Evolutionary conservation across 1,139 yeast genomes (phyloP).

Genomic region (Suhomyces guaymorum): DNA sequence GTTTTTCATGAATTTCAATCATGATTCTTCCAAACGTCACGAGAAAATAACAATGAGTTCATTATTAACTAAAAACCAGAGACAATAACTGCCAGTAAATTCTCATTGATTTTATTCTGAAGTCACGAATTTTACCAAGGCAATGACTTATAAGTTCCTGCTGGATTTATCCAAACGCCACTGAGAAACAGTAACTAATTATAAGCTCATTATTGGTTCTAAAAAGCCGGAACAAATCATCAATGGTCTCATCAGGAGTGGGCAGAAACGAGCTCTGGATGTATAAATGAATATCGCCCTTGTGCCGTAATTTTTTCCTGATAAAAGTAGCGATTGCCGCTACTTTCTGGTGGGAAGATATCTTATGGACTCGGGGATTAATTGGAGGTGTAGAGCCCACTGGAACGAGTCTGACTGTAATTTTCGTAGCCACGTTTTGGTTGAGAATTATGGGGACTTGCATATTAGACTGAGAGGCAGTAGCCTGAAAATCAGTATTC

Average conservation of each 20-base stretch:
- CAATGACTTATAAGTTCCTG: not conserved
- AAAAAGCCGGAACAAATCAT: conserved; percentile 47
- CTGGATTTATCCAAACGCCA: conserved; percentile 57
- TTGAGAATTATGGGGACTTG: no score
- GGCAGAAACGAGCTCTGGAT: conserved; percentile 64
- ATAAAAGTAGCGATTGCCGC: conserved; percentile 48
- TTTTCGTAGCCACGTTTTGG: no score
- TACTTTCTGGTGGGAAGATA: conserved; percentile 48
- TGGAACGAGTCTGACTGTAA: conserved; percentile 54
- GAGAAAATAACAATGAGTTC: no score
- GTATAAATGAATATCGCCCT: conserved; percentile 37
- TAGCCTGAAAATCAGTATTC: no score
- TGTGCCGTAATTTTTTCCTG: conserved; percentile 38
- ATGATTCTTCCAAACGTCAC: no score
- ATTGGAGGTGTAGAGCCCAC: conserved; percentile 58
- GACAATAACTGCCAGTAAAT: no score
- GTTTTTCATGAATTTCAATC: no score
- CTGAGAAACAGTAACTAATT: conserved; percentile 54
- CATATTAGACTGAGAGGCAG: no score
- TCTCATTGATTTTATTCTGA: no score
- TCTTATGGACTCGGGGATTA: conserved; percentile 50
- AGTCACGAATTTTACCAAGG: no score
- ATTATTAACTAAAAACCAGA: no score
- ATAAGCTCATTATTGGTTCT: conserved; percentile 52
- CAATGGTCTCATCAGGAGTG: conserved; percentile 56